These are phyloP conservation scores for Tylopilus sp. DNA, from an alignment of 768 basidiomycete genomes.

Conservation along the genomic window DNA sequence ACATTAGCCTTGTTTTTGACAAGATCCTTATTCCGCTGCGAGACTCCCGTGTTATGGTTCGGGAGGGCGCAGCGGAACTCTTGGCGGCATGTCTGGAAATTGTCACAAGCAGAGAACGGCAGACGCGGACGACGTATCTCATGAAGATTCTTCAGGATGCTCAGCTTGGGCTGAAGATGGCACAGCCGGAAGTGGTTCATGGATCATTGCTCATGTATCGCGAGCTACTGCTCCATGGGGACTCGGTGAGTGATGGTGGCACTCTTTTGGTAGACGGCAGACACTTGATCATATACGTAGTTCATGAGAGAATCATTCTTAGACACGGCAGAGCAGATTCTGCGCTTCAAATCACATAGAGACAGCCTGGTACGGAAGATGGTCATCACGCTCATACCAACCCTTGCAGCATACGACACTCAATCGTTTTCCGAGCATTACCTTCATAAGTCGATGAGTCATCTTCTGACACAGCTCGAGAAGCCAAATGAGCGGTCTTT, in stretches of 20 bases:
- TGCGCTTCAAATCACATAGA: slow-evolving; percentile 83
- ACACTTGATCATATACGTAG: slow-evolving; percentile 34
- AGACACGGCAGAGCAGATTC: slow-evolving; percentile 84
- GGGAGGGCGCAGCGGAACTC: slow-evolving; percentile 91
- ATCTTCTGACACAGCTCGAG: slow-evolving; percentile 82
- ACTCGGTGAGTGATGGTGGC: slow-evolving; percentile 61
- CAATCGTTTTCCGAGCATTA: slow-evolving; percentile 89
- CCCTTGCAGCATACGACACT: slow-evolving; percentile 91
- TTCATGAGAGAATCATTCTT: slow-evolving; percentile 88
- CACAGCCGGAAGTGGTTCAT: slow-evolving; percentile 85
- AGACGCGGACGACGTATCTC: slow-evolving; percentile 62
- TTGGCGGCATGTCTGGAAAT: slow-evolving; percentile 93
- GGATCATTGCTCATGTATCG: slow-evolving; percentile 90
- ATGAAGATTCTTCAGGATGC: slow-evolving; percentile 87
- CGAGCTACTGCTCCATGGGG: slow-evolving; percentile 88
- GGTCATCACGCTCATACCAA: slow-evolving; percentile 94
- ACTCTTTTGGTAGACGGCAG: not conserved
- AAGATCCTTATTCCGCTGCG: slow-evolving; percentile 89
- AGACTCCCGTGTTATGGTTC: slow-evolving; percentile 84
- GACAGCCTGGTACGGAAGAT: slow-evolving; percentile 88
- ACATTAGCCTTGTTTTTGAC: slow-evolving; percentile 85
- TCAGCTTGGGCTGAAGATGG: slow-evolving; percentile 73
- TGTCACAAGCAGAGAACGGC: slow-evolving; percentile 68
- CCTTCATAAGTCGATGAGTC: slow-evolving; percentile 91
- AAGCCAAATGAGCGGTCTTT: slow-evolving; percentile 87